Conservation (phyloP, 306 rosid genomes). For the Pterocarpus santalinus region DNA sequence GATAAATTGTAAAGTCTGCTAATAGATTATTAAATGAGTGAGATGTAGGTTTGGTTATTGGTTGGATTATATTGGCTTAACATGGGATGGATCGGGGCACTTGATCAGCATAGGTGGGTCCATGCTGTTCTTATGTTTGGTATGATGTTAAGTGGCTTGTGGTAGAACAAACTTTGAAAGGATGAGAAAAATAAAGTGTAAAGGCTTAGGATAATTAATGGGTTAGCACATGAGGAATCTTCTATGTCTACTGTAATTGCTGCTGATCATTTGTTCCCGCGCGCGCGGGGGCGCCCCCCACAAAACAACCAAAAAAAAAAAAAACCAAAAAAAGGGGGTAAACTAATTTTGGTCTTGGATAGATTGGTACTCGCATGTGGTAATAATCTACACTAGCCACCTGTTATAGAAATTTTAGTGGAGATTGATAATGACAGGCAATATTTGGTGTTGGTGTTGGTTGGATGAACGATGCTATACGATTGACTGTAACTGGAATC, state of each 20-base stretch:
- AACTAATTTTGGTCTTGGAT: conserved; percentile 5
- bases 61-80: conserved; percentile 25
- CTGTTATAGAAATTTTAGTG: background rate
- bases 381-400: conserved; percentile 2
- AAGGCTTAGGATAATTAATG: background rate
- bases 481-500: background rate
- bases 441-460: conserved; percentile 1
- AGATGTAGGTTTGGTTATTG: conserved; percentile 22
- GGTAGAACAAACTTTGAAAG: conserved; percentile 15
- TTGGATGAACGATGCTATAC: conserved; percentile 18
- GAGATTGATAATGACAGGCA: conserved; percentile 9
- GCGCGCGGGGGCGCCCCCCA: no score
- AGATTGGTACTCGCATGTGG: conserved; percentile 2
- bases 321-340: background rate
- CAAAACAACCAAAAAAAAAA: no score
- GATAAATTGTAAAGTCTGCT: background rate
- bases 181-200: conserved; percentile 3
- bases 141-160: conserved; percentile 37
- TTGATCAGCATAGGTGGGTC: conserved; percentile 7
- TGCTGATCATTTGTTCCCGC: background rate
- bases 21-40: conserved; percentile 34
- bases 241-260: background rate
- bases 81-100: conserved; percentile 31
- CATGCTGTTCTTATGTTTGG: background rate
- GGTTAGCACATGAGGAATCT: conserved; percentile 21